Percentiles rank a stretch among this genome's conserved stretches.
These are phyloP conservation scores for Rhododendron vialii DNA, from an alignment of 148 eudicot genomes.

Conservation along the genomic window DNA sequence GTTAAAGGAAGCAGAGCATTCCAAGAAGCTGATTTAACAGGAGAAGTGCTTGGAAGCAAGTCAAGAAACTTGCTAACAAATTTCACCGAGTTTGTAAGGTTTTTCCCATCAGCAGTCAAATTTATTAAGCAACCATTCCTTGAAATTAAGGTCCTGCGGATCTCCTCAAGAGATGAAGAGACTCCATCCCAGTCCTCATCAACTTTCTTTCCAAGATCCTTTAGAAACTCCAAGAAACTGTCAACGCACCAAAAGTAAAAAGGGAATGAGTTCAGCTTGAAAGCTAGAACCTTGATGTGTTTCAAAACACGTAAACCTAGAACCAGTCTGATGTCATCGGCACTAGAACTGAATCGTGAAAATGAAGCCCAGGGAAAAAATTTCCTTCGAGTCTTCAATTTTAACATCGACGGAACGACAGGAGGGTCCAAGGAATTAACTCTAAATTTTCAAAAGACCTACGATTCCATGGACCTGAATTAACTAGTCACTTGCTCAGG, in stretches of 20 bases:
- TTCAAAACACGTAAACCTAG: neutral
- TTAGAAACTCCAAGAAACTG: conserved; percentile 84
- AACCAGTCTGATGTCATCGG: neutral
- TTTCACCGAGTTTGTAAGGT: conserved; percentile 56
- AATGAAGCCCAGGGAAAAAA: neutral
- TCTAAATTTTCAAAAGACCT: neutral
- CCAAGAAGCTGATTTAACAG: conserved; percentile 52
- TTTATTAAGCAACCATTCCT: conserved; percentile 79
- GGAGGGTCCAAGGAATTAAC: neutral
- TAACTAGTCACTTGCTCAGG: neutral
- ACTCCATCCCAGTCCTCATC: conserved; percentile 80
- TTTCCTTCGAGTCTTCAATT: neutral
- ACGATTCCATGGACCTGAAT: neutral
- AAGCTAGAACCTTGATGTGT: neutral
- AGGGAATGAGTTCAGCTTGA: neutral
- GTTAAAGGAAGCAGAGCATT: conserved; percentile 55
- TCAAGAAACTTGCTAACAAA: conserved; percentile 74
- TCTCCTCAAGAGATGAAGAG: conserved; percentile 84
- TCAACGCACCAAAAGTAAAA: conserved; percentile 15
- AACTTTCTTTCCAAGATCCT: conserved; percentile 64
- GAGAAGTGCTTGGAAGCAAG: conserved; percentile 56
- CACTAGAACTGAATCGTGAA: neutral
- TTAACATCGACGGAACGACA: neutral
- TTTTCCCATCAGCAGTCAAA: conserved; percentile 89
- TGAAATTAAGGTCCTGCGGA: conserved; percentile 66